Evolutionary conservation across 2,329 filamentous ascomycete species (phyloP).

Genomic region (Colletotrichum tropicale): DNA sequence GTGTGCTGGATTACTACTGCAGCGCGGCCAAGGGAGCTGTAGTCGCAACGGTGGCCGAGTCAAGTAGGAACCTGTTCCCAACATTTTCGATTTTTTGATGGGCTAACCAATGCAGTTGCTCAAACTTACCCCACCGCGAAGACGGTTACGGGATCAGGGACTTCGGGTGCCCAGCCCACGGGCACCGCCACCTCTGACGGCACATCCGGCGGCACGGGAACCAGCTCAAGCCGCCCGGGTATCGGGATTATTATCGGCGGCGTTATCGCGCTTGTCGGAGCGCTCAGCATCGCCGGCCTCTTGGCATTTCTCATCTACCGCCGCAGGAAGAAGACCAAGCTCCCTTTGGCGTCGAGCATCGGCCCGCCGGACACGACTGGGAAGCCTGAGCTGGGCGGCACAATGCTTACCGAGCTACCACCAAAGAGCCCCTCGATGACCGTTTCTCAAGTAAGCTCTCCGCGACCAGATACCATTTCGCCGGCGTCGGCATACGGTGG

Average conservation of each 20-base stretch:
- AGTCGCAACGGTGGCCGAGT: constrained; percentile 44
- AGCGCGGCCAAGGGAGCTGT: constrained; percentile 49
- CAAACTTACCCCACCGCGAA: constrained; percentile 27
- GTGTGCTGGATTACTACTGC: constrained; percentile 53
- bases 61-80: constrained; percentile 28
- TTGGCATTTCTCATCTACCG: constrained; percentile 41
- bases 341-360: constrained; percentile 21
- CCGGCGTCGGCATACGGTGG: constrained; percentile 29
- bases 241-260: constrained; percentile 37
- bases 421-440: constrained; percentile 34
- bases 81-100: constrained; percentile 3
- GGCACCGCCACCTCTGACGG: not conserved
- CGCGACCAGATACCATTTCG: constrained; percentile 27
- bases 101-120: constrained; percentile 24
- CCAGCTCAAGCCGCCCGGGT: constrained; percentile 24
- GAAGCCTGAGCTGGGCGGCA: constrained; percentile 36
- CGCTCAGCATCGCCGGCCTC: constrained; percentile 27
- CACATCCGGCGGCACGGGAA: not conserved
- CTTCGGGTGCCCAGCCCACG: not conserved
- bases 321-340: constrained; percentile 29
- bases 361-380: constrained; percentile 24
- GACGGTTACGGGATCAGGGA: constrained; percentile 8
- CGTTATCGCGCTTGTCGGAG: constrained; percentile 19
- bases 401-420: constrained; percentile 19
- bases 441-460: constrained; percentile 23